phyloP scores from a whole-genome alignment of 768 basidiomycete genomes.

The Coprinellus micaceus region DNA sequence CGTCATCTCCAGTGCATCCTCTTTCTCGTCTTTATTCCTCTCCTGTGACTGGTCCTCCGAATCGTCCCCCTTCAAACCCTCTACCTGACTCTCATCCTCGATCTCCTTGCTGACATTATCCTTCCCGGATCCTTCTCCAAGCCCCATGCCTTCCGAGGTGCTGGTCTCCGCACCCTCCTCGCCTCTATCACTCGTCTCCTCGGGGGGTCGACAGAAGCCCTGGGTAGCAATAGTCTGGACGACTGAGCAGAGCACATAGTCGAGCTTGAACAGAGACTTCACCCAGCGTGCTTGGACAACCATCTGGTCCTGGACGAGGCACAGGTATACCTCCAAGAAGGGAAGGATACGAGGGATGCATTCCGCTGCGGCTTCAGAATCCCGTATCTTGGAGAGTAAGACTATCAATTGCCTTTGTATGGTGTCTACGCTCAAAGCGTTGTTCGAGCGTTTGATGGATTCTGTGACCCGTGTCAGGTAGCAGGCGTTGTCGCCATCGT shows the following conservation, averaged over 20 bases:
- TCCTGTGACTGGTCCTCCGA: conserved; percentile 39
- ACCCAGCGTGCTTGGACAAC: conserved; percentile 58
- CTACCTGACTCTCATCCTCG: conserved; percentile 94
- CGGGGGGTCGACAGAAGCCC: conserved; percentile 91
- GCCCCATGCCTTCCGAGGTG: conserved; percentile 67
- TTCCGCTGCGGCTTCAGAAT: conserved; percentile 27
- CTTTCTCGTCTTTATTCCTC: conserved; percentile 49
- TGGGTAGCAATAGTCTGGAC: conserved; percentile 71
- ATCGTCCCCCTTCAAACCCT: conserved; percentile 78
- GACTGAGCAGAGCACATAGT: conserved; percentile 71
- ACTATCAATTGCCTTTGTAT: conserved; percentile 39
- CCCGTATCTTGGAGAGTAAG: conserved; percentile 37
- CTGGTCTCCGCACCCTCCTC: conserved; percentile 46
- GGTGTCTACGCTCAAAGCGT: conserved; percentile 43
- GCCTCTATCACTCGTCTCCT: conserved; percentile 57
- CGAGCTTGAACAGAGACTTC: conserved; percentile 79
- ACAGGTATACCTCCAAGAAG: conserved; percentile 66
- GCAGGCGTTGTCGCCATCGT: conserved; percentile 36
- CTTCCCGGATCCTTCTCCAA: conserved; percentile 82
- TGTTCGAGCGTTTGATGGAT: conserved; percentile 42
- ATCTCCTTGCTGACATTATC: conserved; percentile 94
- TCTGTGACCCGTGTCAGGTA: conserved; percentile 50
- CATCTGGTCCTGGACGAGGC: conserved; percentile 58
- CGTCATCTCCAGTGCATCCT: conserved; percentile 86
- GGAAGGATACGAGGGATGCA: conserved; percentile 55